A percentile compares a stretch with the other conserved stretches of the same genome.
phyloP scores from a whole-genome alignment of 768 basidiomycete species.

The Dictyophora rubrovolvata region DNA sequence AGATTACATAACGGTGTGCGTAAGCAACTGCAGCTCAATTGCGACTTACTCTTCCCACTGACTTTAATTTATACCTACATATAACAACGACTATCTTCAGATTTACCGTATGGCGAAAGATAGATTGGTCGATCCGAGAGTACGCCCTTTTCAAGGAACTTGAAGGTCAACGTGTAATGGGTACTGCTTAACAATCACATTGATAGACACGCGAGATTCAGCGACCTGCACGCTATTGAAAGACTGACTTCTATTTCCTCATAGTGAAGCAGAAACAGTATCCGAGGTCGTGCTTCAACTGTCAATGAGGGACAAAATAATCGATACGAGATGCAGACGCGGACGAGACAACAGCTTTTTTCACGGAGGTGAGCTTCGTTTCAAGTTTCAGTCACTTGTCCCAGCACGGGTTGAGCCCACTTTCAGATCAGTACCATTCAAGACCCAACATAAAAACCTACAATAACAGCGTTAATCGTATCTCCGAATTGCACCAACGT shows the following conservation, averaged over 20 bases:
- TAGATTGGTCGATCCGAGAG: conserved; percentile 10
- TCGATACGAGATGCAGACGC: conserved; percentile 52
- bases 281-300: conserved; percentile 19
- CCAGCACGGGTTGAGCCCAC: too few species aligned
- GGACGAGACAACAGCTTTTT: conserved; percentile 6
- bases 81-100: too few species aligned
- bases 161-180: background rate
- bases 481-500: conserved; percentile 65
- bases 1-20: conserved; percentile 20
- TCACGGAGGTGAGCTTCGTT: background rate
- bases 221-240: background rate
- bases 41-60: too few species aligned
- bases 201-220: background rate
- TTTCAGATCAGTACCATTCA: conserved; percentile 76
- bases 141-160: background rate
- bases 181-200: conserved; percentile 10
- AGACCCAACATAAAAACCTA: conserved; percentile 57
- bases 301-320: conserved; percentile 60
- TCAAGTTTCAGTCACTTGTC: too few species aligned
- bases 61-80: too few species aligned
- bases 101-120: conserved; percentile 9
- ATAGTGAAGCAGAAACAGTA: background rate
- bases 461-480: conserved; percentile 57
- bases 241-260: background rate
- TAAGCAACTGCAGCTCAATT: too few species aligned